Percentiles rank a stretch among this genome's conserved stretches.
phyloP scores from a whole-genome alignment of 352 stramenopile species.

The Phytopythium litorale region DNA sequence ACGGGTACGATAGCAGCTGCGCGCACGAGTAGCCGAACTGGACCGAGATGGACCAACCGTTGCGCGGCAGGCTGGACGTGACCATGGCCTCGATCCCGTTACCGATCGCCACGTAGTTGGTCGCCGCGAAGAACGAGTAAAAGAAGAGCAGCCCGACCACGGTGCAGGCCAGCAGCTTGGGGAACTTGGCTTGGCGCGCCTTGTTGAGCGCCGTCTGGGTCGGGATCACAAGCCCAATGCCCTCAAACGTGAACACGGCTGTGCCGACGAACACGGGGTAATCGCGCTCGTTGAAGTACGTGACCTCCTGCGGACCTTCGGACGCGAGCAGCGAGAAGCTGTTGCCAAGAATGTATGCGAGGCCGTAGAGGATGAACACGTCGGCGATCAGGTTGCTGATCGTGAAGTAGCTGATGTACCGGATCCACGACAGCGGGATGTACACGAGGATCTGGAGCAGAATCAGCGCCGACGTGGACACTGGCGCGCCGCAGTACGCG shows the following conservation, averaged over 20 bases:
- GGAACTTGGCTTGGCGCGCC: slow-evolving; percentile 62
- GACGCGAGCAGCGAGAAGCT: slow-evolving; percentile 56
- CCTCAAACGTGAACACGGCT: slow-evolving; percentile 79
- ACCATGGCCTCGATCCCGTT: slow-evolving; percentile 58
- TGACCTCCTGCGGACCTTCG: slow-evolving; percentile 44
- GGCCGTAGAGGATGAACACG: slow-evolving; percentile 80
- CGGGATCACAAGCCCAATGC: slow-evolving; percentile 74
- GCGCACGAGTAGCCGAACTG: slow-evolving; percentile 77
- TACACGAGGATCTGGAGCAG: slow-evolving; percentile 70
- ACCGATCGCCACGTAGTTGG: slow-evolving; percentile 82
- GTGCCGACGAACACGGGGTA: slow-evolving; percentile 81
- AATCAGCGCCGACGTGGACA: slow-evolving; percentile 57
- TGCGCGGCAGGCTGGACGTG: slow-evolving; percentile 66
- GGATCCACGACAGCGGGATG: slow-evolving; percentile 80
- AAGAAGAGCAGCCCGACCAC: slow-evolving; percentile 73
- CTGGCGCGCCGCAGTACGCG: slow-evolving; percentile 34
- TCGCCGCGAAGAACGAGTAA: slow-evolving; percentile 77
- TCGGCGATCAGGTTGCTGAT: slow-evolving; percentile 83
- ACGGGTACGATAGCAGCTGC: slow-evolving; percentile 72
- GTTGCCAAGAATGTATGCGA: slow-evolving; percentile 73
- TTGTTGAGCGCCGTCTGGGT: slow-evolving; percentile 67
- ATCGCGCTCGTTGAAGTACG: slow-evolving; percentile 65
- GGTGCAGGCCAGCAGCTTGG: slow-evolving; percentile 46
- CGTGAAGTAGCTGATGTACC: slow-evolving; percentile 85
- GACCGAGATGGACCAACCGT: slow-evolving; percentile 69